A percentile compares a stretch with the other conserved stretches of the same genome.
These are phyloP conservation scores for Skeletonema potamos DNA, from an alignment of 108 stramenopile genomes.

Conservation along the genomic window DNA sequence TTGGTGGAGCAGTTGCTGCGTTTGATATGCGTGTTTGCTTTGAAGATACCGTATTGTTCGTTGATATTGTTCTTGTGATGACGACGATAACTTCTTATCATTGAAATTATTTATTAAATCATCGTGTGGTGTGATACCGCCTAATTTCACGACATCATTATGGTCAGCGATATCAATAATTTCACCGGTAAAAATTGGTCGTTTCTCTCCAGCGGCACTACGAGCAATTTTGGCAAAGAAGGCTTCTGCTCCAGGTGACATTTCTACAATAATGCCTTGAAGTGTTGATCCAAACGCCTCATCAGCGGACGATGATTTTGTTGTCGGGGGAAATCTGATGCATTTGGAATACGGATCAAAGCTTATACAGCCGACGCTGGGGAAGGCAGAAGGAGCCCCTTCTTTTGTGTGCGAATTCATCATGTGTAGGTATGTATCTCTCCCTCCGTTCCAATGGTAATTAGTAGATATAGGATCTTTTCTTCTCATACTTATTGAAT, in stretches of 20 bases:
- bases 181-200: neutral
- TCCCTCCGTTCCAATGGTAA: too few species aligned
- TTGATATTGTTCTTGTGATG: neutral
- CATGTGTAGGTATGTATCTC: too few species aligned
- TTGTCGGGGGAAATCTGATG: neutral
- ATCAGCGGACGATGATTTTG: neutral
- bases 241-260: neutral
- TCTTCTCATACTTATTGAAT: too few species aligned
- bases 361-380: neutral
- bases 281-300: too few species aligned
- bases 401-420: neutral
- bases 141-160: neutral
- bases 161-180: neutral
- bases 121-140: neutral
- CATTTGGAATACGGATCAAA: neutral
- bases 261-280: neutral
- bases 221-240: neutral
- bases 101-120: neutral
- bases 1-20: neutral
- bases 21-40: neutral
- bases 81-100: neutral
- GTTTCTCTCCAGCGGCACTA: neutral
- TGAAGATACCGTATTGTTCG: neutral
- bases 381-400: too few species aligned
- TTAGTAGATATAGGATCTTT: too few species aligned